Base-by-base conservation (phyloP, 2,329 filamentous ascomycete genomes). In the Beauveria asiatica region DNA sequence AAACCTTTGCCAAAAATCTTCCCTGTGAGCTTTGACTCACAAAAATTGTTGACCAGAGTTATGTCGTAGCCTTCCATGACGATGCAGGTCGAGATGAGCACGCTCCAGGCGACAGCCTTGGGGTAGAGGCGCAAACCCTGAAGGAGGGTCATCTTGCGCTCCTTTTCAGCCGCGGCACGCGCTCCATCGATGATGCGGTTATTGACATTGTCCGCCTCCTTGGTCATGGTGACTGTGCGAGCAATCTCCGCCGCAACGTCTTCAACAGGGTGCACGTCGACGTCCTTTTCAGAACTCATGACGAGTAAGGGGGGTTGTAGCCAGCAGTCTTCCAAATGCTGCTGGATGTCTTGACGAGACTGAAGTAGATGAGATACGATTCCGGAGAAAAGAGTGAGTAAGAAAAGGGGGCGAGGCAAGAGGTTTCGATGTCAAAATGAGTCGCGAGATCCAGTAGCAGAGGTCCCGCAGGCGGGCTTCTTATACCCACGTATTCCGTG, bases 1-100 rank as follows among this genome's bases (percentile, higher is more conserved):
- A 50, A 27, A 39, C 16, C 25, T 41, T 27, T 23, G 11, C 27
- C 9, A 33, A 46, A 37, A 5, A 2, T 44, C 13, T 50, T 46
- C 10, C 56, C 4, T 19, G 13, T n/a, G 17, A n/a, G 1, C 19
- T 6, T 11, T 17, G 7, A 59, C 64, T 68, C 74, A 75, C 84
- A 92, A 69, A 94, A 91, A 73, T 92, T 92, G 76, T 87, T 90
- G 67, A 94, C 84, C 57, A 95, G 77, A 67, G 84, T 86, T 61
- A 94, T 80, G 70, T 96, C 90, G 75, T 92, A 95, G 39, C 90
- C 91, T 73, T 96, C 91, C 92, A 96, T 96, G 67, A 84, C 85
- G 68, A 96, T 94, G 70, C 89, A 92, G 0, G 90, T 93, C n/a
- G 88, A 93, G 72, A 96, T 92, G 62, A 95, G 77, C 55, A 96